Percentiles rank a stretch among this genome's conserved stretches.
phyloP scores from a whole-genome alignment of 305 asterid genomes.

The Fraxinus sp. region DNA sequence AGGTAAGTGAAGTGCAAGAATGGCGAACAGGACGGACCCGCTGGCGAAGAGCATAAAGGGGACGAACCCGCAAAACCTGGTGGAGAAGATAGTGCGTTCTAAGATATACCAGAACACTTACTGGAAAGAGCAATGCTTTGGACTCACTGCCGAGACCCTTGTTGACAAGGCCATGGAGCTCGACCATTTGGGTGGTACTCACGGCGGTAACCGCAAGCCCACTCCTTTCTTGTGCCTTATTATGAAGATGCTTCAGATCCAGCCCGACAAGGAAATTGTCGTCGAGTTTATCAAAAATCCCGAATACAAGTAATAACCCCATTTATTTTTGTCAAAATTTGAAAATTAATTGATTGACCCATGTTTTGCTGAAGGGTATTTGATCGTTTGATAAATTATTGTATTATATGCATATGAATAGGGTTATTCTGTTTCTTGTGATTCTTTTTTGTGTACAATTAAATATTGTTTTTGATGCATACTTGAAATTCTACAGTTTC shows the following conservation, averaged over 20 bases:
- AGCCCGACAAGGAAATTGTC: conserved; percentile 94
- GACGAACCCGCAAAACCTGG: conserved; percentile 88
- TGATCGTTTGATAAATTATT: background rate
- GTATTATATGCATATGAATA: background rate
- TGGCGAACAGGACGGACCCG: conserved; percentile 97
- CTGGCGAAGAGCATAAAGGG: conserved; percentile 86
- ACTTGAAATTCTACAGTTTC: background rate
- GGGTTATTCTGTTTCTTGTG: background rate
- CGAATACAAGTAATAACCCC: conserved; percentile 66
- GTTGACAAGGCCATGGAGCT: conserved; percentile 99
- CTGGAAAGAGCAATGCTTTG: conserved; percentile 98
- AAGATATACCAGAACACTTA: conserved; percentile 78
- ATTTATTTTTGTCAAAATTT: background rate
- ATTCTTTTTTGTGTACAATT: background rate
- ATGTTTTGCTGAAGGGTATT: background rate
- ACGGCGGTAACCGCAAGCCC: conserved; percentile 80
- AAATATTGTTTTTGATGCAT: background rate
- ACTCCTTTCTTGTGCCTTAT: conserved; percentile 89
- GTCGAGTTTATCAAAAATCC: conserved; percentile 92
- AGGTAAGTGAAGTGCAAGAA: conserved; percentile 15
- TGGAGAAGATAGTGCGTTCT: conserved; percentile 82
- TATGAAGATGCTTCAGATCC: conserved; percentile 96
- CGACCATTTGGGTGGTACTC: conserved; percentile 93
- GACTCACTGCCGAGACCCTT: conserved; percentile 92
- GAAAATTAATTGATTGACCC: background rate